A percentile compares a stretch with the other conserved stretches of the same genome.
Conservation (phyloP, 345 rosid genomes). For the Jatropha curcas region DNA sequence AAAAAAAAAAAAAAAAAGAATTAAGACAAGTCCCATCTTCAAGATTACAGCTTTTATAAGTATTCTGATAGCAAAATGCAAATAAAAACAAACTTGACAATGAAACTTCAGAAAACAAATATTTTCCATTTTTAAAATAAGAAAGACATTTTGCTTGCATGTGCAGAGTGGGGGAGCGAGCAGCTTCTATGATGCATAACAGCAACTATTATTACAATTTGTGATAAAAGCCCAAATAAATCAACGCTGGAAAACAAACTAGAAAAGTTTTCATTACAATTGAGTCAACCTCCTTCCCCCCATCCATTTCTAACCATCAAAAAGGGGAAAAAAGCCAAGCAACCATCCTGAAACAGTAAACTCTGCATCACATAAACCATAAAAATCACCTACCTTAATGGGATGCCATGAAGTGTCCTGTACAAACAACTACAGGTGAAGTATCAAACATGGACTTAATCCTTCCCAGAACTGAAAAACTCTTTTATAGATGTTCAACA, state of each 20-base stretch:
- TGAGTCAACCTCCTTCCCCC: neutral
- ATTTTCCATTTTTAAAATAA: neutral
- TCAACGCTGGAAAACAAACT: neutral
- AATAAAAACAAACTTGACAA: neutral
- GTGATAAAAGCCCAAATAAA: neutral
- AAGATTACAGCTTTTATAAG: neutral
- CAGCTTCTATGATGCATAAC: neutral
- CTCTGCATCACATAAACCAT: too few species aligned
- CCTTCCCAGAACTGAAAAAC: too few species aligned
- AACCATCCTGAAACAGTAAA: neutral
- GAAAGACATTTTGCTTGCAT: neutral
- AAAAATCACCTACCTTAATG: too few species aligned
- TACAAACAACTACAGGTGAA: too few species aligned
- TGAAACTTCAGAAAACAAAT: neutral
- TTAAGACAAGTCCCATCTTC: neutral
- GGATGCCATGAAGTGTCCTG: too few species aligned
- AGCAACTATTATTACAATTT: neutral
- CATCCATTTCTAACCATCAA: neutral
- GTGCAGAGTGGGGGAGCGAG: neutral
- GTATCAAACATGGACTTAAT: too few species aligned
- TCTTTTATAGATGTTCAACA: too few species aligned
- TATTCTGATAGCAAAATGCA: neutral
- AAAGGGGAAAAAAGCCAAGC: too few species aligned
- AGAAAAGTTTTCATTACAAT: neutral
- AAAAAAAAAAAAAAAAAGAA: neutral